Evolutionary conservation across 2,329 filamentous ascomycete genomes (phyloP), one percentile per base, ranked within the genome.

Genomic region (Whalleya microplaca): DNA sequence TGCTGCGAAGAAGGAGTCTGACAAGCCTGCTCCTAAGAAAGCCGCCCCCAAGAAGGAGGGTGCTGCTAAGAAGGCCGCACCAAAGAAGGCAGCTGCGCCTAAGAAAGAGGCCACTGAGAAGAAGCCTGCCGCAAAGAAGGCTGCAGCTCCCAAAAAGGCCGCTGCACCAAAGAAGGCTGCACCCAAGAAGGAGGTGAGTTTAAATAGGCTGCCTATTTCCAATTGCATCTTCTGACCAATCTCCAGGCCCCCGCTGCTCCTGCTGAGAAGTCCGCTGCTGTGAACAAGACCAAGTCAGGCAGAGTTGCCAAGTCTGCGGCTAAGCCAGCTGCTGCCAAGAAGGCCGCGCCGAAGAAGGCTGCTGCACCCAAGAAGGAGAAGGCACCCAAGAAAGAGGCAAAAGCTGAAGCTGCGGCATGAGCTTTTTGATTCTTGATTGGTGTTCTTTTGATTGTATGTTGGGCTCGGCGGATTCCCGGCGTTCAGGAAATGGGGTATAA

Each of bases 61-160:
- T 44, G 61, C 73, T 44, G 78, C 78, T 64, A 68, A 68, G 59
- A 52, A 65, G 44, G 65, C 64, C 16, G 64, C 64, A n/a, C 65
- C 66, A 58, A 73, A 78, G 66, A 73, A 79, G 59, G 78, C 76
- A 61, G 66, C 75, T 65, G 65, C 75, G 43, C 69, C 77, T 42
- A 73, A 80, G 55, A 78, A 80, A 66, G 80, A 82, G 63, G 69
- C 70, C n/a, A 64, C 68, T 29, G 68, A 72, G 56, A 69, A 95
- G 79, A 96, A 96, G 88, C 88, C 96, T 64, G 92, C 92, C 83
- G 91, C 91, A 80, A 77, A 81, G 64, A 77, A 81, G 72, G 76
- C 79, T 64, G 64, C 76, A 12, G 74, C 76, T 48, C 70, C 75
- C 46, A 77, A 77, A 64, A 71, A 70, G 52, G 64, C 69, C 12